These are phyloP conservation scores for Penicillium sp. DNA, from an alignment of 2,329 filamentous ascomycete genomes.

Conservation along the genomic window DNA sequence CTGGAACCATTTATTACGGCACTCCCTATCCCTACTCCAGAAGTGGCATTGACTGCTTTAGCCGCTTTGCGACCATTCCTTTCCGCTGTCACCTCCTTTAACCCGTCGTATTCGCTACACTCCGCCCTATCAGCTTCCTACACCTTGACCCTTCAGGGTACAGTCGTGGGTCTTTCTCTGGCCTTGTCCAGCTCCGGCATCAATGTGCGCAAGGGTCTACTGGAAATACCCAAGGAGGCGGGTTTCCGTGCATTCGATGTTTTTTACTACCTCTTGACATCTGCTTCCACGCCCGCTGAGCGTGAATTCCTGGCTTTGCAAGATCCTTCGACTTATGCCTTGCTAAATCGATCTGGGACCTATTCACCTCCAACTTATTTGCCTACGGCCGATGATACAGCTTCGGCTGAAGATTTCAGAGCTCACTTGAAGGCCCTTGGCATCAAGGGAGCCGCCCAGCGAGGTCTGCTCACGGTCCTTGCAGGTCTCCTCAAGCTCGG, in stretches of 20 bases:
- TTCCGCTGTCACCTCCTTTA: constrained; percentile 81
- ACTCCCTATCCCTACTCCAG: constrained; percentile 75
- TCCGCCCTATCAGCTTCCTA: constrained; percentile 77
- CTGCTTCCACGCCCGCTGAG: constrained; percentile 84
- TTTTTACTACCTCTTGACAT: constrained; percentile 93
- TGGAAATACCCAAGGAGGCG: constrained; percentile 73
- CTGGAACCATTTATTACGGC: constrained; percentile 76
- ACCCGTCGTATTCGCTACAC: constrained; percentile 79
- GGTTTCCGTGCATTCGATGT: constrained; percentile 95
- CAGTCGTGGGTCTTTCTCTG: constrained; percentile 70
- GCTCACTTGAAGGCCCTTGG: constrained; percentile 84
- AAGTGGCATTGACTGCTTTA: constrained; percentile 72
- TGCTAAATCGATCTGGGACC: constrained; percentile 79
- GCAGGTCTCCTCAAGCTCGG: constrained; percentile 88
- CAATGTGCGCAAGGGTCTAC: constrained; percentile 74
- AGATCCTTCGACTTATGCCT: constrained; percentile 69
- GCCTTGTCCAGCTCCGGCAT: constrained; percentile 84
- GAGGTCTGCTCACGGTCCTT: constrained; percentile 80
- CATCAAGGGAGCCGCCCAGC: constrained; percentile 80
- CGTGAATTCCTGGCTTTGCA: constrained; percentile 83
- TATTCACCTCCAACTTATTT: constrained; percentile 85
- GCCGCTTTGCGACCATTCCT: constrained; percentile 83
- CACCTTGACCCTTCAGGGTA: constrained; percentile 76
- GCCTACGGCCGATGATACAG: constrained; percentile 86
- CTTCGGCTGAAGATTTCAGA: constrained; percentile 89